These are phyloP conservation scores for Candida coleopterorum DNA, from an alignment of 805 yeast genomes.

Conservation along the genomic window DNA sequence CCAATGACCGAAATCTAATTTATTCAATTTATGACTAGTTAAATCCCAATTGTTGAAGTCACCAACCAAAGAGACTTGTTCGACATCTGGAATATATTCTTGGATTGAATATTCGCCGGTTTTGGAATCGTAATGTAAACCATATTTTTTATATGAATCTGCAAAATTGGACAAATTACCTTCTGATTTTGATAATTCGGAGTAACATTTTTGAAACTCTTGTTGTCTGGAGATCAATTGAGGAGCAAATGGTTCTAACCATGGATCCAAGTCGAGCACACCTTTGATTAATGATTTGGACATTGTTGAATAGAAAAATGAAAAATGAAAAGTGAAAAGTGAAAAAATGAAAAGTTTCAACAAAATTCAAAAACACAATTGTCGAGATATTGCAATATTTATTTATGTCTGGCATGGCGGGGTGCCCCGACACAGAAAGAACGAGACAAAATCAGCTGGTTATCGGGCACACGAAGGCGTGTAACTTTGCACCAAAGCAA, in stretches of 20 bases:
- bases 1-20: slow-evolving; percentile 65
- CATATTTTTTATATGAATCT: slow-evolving; percentile 69
- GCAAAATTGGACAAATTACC: slow-evolving; percentile 63
- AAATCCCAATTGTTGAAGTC: slow-evolving; percentile 87
- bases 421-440: too few species aligned
- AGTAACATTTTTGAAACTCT: slow-evolving; percentile 60
- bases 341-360: too few species aligned
- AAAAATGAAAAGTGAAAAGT: too few species aligned
- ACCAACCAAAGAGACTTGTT: slow-evolving; percentile 72
- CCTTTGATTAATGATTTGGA: slow-evolving; percentile 36
- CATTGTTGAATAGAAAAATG: too few species aligned
- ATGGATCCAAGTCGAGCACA: slow-evolving; percentile 75
- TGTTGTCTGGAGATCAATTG: slow-evolving; percentile 65
- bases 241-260: slow-evolving; percentile 73
- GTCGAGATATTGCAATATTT: too few species aligned
- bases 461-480: too few species aligned
- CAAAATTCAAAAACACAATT: too few species aligned
- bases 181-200: slow-evolving; percentile 50
- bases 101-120: slow-evolving; percentile 54
- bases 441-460: too few species aligned
- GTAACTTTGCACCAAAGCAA: too few species aligned
- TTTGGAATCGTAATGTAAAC: slow-evolving; percentile 58
- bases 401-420: too few species aligned
- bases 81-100: slow-evolving; percentile 92
- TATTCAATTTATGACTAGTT: slow-evolving; percentile 47